Conservation (phyloP, 805 yeast genomes). For the Ogataea neopini region DNA sequence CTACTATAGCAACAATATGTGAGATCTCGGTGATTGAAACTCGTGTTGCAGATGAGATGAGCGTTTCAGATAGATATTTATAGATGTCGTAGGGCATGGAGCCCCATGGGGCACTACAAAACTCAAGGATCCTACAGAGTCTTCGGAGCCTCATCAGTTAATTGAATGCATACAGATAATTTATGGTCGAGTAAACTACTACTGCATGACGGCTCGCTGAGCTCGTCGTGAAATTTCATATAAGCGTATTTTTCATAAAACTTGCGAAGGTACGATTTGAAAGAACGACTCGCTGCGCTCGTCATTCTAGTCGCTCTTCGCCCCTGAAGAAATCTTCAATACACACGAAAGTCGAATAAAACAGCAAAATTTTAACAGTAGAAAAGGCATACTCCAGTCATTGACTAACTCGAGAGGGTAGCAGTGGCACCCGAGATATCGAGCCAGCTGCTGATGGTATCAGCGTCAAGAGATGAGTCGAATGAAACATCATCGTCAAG, state of each 20-base stretch:
- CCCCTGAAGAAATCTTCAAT: background rate
- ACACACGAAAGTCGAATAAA: background rate
- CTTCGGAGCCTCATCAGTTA: too few species aligned
- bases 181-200: too few species aligned
- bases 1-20: background rate
- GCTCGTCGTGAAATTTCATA: too few species aligned
- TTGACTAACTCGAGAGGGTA: conserved; percentile 6
- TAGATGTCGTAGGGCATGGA: background rate
- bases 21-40: conserved; percentile 1
- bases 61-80: background rate
- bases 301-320: too few species aligned
- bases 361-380: background rate
- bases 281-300: too few species aligned
- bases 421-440: conserved; percentile 51
- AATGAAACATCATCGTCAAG: conserved; percentile 57
- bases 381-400: conserved; percentile 1
- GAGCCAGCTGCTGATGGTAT: conserved; percentile 64
- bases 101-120: too few species aligned
- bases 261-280: too few species aligned
- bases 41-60: background rate
- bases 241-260: background rate
- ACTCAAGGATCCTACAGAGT: too few species aligned
- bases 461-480: conserved; percentile 51
- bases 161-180: too few species aligned
- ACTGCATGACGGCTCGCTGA: too few species aligned